A percentile compares a stretch with the other conserved stretches of the same genome.
Evolutionary conservation across 176 grass and related monocot species (phyloP).

Genomic region (Stipa capillata): DNA sequence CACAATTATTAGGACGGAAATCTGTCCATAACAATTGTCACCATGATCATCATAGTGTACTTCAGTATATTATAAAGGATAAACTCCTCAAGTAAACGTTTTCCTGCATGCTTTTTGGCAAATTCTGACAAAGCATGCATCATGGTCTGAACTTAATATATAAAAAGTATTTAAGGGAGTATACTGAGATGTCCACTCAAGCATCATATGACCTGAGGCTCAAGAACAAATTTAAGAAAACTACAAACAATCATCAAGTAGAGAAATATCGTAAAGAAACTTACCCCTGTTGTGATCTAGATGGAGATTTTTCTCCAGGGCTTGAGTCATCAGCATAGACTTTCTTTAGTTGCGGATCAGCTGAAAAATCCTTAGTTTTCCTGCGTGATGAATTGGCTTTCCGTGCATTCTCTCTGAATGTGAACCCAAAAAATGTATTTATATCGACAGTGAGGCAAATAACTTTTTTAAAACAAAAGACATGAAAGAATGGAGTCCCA

Average conservation of each 20-base stretch:
- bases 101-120: background rate
- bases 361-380: slow-evolving; percentile 46
- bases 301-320: slow-evolving; percentile 37
- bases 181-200: background rate
- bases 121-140: background rate
- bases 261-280: background rate
- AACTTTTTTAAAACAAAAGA: background rate
- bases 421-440: background rate
- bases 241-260: background rate
- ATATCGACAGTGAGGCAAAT: background rate
- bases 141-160: background rate
- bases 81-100: too few relatives aligned
- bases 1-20: background rate
- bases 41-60: background rate
- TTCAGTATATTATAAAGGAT: background rate
- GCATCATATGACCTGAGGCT: background rate
- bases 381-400: slow-evolving; percentile 42
- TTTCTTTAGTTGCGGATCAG: slow-evolving; percentile 18
- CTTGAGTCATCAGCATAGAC: slow-evolving; percentile 4
- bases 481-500: slow-evolving; percentile 23
- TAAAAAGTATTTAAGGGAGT: background rate
- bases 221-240: background rate
- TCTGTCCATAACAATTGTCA: too few relatives aligned
- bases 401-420: slow-evolving; percentile 31
- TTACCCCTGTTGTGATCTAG: slow-evolving; percentile 27